These are phyloP conservation scores for Penicillium vulpinum DNA, from an alignment of 2,329 filamentous ascomycete species.

Conservation along the genomic window DNA sequence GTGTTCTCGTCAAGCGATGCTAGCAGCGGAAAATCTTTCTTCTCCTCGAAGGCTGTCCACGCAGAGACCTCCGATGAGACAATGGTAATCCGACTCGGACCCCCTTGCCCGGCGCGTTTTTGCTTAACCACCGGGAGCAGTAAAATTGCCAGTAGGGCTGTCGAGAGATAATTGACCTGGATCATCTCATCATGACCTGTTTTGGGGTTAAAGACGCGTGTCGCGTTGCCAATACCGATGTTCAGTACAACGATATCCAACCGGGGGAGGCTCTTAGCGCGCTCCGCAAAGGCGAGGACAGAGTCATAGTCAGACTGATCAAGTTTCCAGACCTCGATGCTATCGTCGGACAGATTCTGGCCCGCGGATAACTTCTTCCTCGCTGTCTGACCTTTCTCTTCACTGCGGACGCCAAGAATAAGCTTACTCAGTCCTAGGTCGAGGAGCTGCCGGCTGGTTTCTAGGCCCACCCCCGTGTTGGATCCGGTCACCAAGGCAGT, in stretches of 20 bases:
- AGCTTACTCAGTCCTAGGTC: constrained; percentile 43
- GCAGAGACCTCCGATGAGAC: constrained; percentile 13
- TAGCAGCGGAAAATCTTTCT: constrained; percentile 5
- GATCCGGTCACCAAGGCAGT: constrained; percentile 53
- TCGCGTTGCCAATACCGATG: constrained; percentile 38
- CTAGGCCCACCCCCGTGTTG: constrained; percentile 54
- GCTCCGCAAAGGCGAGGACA: constrained; percentile 44
- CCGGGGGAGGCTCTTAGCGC: constrained; percentile 36
- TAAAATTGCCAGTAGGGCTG: constrained; percentile 22
- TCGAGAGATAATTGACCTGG: constrained; percentile 42
- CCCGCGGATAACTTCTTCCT: constrained; percentile 31
- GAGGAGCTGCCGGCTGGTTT: constrained; percentile 45
- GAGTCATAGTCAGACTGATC: constrained; percentile 52
- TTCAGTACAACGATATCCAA: constrained; percentile 52
- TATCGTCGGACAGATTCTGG: constrained; percentile 32
- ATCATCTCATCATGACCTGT: constrained; percentile 30
- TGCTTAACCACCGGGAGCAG: constrained; percentile 20
- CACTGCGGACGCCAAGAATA: constrained; percentile 51
- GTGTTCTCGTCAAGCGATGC: constrained; percentile 8
- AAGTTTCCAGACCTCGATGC: constrained; percentile 53
- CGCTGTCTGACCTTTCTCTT: constrained; percentile 46
- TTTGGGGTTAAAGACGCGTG: constrained; percentile 5
- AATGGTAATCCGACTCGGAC: constrained; percentile 16
- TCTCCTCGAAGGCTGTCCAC: constrained; percentile 9
- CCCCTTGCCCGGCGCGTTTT: constrained; percentile 12